Base-by-base conservation (phyloP, 345 rosid genomes). In the Arabidopsis arenosa region DNA sequence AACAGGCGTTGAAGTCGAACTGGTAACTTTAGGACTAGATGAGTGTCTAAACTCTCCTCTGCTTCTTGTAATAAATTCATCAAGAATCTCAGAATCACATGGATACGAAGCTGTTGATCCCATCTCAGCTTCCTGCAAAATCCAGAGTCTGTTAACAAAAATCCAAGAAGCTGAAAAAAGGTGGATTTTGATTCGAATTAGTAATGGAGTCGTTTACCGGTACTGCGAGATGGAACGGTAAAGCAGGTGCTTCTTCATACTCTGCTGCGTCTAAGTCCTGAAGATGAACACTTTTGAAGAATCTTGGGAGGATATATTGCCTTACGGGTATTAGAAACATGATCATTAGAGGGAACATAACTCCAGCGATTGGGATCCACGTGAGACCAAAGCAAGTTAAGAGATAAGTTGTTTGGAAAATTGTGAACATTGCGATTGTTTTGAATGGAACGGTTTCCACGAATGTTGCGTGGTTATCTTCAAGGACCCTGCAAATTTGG, bases 291-390 rank as follows among this genome's bases (percentile, higher is more conserved):
- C 87, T 88, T 84, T 92, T 90, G 87, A 92, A 95, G 80, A 90
- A 90, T 80, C 76, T 92, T 48, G 99, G 98, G 66, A 95, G 85
- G 21, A 87, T 57, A 53, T 95, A 92, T 72, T 95, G 99, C 61
- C 99, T 82, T 13, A 87, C 90, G 0, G 99, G 98, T 66, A 95
- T 86, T 37, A 95, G 80, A 72, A 95, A 92, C 97, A 95, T 90
- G 88, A 95, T 92, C 88, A 92, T 76, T 68, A 95, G 45, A 6
- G 99, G 99, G 74, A 95, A 95, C 86, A 95, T 87, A 37, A 92
- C 87, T 14, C 99, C 99, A 5, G 99, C 99, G 1, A 92, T 79
- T 2, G 99, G 99, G 32, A 95, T 63, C 99, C 98, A 95, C n/a
- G 99, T 95, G 18, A 95, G 81, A 9, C 99, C 99, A 69, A 92